phyloP scores from a whole-genome alignment of 139 green algal genomes.

The Astrephomene gubernaculifera region DNA sequence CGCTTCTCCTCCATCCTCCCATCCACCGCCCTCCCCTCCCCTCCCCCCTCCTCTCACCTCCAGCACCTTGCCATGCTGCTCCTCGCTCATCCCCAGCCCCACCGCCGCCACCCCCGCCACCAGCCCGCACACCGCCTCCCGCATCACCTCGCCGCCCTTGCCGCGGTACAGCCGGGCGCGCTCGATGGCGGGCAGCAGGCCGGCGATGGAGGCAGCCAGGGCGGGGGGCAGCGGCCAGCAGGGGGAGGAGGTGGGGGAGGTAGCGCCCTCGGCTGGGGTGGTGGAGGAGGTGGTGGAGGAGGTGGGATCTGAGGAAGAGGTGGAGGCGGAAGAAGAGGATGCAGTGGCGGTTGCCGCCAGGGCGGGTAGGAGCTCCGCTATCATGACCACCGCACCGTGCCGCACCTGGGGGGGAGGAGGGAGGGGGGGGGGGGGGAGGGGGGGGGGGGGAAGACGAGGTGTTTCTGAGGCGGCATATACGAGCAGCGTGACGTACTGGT shows the following conservation, averaged over 20 bases:
- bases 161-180: constrained; percentile 83
- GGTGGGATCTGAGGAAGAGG: background rate
- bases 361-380: constrained; percentile 82
- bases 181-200: constrained; percentile 74
- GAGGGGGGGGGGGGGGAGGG: too few species aligned
- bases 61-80: constrained; percentile 59
- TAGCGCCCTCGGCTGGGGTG: too few species aligned
- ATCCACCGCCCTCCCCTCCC: background rate
- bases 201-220: constrained; percentile 34
- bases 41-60: background rate
- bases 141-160: constrained; percentile 93
- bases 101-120: constrained; percentile 56
- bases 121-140: constrained; percentile 77
- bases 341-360: constrained; percentile 7
- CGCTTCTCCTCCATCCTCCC: background rate
- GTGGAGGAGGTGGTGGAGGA: background rate
- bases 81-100: constrained; percentile 56
- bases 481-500: background rate
- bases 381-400: constrained; percentile 85
- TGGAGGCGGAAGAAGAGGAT: background rate
- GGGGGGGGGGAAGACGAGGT: background rate
- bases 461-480: background rate
- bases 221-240: constrained; percentile 5
- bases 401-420: constrained; percentile 77
- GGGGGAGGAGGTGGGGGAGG: background rate